Evolutionary conservation across 2,329 filamentous ascomycete genomes (phyloP), one percentile per base, ranked within the genome.

Genomic region (Alternaria panax): DNA sequence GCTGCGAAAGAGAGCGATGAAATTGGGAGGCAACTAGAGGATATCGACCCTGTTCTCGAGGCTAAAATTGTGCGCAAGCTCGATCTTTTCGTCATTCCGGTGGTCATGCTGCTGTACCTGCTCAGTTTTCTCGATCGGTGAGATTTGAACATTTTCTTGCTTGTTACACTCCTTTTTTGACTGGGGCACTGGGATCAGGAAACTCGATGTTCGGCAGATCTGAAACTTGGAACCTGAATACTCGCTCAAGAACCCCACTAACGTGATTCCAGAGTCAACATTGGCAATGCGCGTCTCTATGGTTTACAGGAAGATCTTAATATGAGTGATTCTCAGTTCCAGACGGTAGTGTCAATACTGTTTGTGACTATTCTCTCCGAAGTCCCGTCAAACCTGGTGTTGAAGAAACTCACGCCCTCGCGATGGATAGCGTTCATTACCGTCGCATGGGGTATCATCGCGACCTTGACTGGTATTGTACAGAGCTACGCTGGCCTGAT

Each of bases 51-150:
- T 2, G 82, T 70, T 7, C 74, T 72, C 18, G 79, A 91, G 77
- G 82, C 80, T 66, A 84, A 82, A 64, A 80, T 92, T 22, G 80
- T 91, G 42, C 81, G 86, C 55, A 91, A 90, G 75, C 77, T 92
- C 30, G 90, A 92, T 73, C 60, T 82, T 14, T 82, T 85, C 69
- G 82, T 92, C 25, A 83, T 92, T 14, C 89, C 89, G 2, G 80
- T 91, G 20, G 81, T 91, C 7, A 90, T 90, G 86, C 75, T 86
- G 7, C 77, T 91, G 16, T 94, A 94, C 73, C 82, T 93, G 14
- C 87, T 93, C 66, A 90, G 88, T 66, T 93, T 93, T 73, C 79
- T 93, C 8, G 91, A 92, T 72, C 83, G 90, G 85, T 87, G 71
- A 75, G 82, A 79, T 36, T 16, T 28, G 14, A 8, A 3, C 20